Percentiles rank a stretch among this genome's conserved stretches.
phyloP scores from a whole-genome alignment of 2,329 filamentous ascomycete species.

The Alternaria alternata region DNA sequence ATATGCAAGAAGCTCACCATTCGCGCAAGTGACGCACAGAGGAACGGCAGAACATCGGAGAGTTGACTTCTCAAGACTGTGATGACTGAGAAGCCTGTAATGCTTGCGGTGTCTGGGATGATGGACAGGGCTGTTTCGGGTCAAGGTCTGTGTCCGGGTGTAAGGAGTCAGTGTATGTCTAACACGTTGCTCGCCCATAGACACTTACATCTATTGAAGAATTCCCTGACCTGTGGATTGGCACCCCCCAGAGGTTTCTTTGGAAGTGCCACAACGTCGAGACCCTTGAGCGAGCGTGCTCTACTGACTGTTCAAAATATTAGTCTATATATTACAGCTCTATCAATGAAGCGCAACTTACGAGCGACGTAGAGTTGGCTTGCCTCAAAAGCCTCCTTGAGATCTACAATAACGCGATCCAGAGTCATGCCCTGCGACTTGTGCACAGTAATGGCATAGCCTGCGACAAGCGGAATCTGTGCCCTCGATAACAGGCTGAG shows the following conservation, averaged over 20 bases:
- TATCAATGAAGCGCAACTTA: slow-evolving; percentile 20
- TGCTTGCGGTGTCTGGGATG: not conserved
- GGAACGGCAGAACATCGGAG: not conserved
- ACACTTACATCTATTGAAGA: slow-evolving; percentile 20
- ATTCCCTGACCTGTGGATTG: slow-evolving; percentile 47
- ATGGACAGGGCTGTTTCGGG: not conserved
- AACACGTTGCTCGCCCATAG: not conserved
- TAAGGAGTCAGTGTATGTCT: not conserved
- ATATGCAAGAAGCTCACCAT: not conserved
- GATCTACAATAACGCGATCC: slow-evolving; percentile 64
- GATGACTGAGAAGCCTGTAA: not conserved
- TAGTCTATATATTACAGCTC: not conserved
- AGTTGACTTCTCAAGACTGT: not conserved
- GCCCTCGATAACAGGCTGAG: slow-evolving; percentile 63
- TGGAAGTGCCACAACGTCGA: slow-evolving; percentile 53
- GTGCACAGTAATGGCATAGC: slow-evolving; percentile 71
- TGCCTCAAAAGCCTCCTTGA: slow-evolving; percentile 61
- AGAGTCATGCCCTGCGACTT: slow-evolving; percentile 68
- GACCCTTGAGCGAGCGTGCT: slow-evolving; percentile 60
- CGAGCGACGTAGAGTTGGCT: slow-evolving; percentile 70
- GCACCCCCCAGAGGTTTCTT: slow-evolving; percentile 29
- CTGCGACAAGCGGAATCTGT: slow-evolving; percentile 67
- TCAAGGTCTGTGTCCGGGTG: not conserved
- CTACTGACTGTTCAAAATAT: slow-evolving; percentile 56
- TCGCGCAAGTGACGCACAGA: not conserved